phyloP scores from a whole-genome alignment of 345 rosid genomes.

The Brassica incana region DNA sequence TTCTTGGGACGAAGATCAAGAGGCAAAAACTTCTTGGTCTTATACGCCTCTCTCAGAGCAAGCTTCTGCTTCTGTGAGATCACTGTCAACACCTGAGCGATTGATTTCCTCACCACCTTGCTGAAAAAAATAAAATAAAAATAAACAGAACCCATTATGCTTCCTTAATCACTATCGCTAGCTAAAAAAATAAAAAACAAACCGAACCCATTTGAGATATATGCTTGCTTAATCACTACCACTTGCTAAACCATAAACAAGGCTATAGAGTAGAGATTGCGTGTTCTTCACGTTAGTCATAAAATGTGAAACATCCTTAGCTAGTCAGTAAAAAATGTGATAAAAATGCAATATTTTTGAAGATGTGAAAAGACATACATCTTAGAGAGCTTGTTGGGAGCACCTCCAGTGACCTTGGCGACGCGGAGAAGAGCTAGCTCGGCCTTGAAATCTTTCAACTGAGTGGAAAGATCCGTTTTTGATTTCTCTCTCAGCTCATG shows the following conservation, averaged over 20 bases:
- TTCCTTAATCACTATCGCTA: neutral
- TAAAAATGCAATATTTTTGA: neutral
- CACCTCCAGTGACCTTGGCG: slow-evolving; percentile 73
- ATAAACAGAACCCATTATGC: neutral
- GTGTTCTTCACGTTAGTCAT: neutral
- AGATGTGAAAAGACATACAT: slow-evolving; percentile 39
- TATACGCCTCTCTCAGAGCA: slow-evolving; percentile 77
- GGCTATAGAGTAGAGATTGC: neutral
- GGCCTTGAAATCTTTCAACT: slow-evolving; percentile 56
- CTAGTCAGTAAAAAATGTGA: neutral
- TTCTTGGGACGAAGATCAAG: slow-evolving; percentile 97
- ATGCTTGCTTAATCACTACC: neutral
- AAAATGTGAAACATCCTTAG: no score
- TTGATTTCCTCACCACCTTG: slow-evolving; percentile 92
- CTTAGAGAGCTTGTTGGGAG: slow-evolving; percentile 68
- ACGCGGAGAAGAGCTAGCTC: slow-evolving; percentile 72
- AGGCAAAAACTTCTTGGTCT: slow-evolving; percentile 78
- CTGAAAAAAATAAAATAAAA: slow-evolving; percentile 41
- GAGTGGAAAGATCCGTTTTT: slow-evolving; percentile 51
- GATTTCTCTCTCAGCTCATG: slow-evolving; percentile 63
- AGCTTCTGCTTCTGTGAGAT: slow-evolving; percentile 89
- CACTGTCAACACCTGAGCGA: slow-evolving; percentile 91
- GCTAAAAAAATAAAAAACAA: neutral
- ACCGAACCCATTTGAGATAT: neutral
- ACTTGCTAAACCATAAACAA: neutral